Base-by-base conservation (phyloP, 352 stramenopile genomes). In the Globisporangium megalacanthum region DNA sequence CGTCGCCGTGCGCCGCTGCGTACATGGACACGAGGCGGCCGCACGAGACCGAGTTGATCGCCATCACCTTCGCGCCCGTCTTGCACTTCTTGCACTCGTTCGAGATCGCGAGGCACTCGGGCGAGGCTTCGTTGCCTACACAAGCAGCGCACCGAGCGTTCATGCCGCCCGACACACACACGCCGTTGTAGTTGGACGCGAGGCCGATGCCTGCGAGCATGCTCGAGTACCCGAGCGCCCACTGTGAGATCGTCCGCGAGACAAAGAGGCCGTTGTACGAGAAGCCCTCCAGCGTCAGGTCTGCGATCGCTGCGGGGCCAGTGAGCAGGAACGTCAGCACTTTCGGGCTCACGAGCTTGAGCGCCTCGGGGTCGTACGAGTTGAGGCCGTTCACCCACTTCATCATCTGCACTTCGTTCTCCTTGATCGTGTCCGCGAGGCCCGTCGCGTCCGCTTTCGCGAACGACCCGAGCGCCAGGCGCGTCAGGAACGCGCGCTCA, bases 11-110 rank as follows among this genome's bases (percentile, higher is more conserved):
- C 17, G 41, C 57, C 14, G 64, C 66, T 1, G 70, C 77, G 61
- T 81, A 83, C 13, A 70, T 62, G 20, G 41, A 54, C 22, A 68
- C 61, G 41, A 89, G 68, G 41, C 61, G 50, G 7, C 39, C 66
- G 19, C 78, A 89, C 11, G 66, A 66, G 41, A 72, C 59, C 2
- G 65, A n/a, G 62, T 89, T 86, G 46, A 83, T 35, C 15, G 65
- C 68, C 22, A 83, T 46, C 10, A 87, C 62, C 4, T 62, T 47
- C 7, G 65, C 69, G n/a, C 68, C 78, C 9, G 52, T 56, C 10
- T 56, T 56, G 51, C 78, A 89, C 36, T 70, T 61, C 39, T 82
- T 78, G 63, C 78, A 89, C 39, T 80, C 65, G 4, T 48, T 61
- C 42, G 33, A 72, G 52, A 86, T 70, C 20, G 60, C 48, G 13